Conservation (phyloP, 441 rosid species). For the Gossypium davidsonii region DNA sequence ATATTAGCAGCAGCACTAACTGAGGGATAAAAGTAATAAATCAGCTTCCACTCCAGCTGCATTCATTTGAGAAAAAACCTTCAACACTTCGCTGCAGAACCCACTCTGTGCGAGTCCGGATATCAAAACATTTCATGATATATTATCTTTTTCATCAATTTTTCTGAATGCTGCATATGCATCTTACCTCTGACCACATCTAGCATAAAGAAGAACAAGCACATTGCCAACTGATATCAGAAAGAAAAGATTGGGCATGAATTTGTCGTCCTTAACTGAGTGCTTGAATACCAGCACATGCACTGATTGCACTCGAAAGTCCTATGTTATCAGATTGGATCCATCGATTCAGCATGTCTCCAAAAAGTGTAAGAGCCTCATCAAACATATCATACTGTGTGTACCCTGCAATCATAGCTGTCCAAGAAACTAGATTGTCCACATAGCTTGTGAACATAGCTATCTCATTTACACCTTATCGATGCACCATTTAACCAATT, state of each 20-base stretch:
- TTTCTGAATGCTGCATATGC: slow-evolving; percentile 60
- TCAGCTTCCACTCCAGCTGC: slow-evolving; percentile 36
- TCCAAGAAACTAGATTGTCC: slow-evolving; percentile 83
- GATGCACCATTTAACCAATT: too few relatives aligned
- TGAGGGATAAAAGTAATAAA: slow-evolving; percentile 49
- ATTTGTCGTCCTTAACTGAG: slow-evolving; percentile 63
- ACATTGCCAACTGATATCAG: slow-evolving; percentile 75
- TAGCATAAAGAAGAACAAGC: slow-evolving; percentile 70
- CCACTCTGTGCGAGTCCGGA: slow-evolving; percentile 61
- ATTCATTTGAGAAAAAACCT: slow-evolving; percentile 44
- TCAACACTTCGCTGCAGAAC: slow-evolving; percentile 46
- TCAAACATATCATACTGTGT: slow-evolving; percentile 53
- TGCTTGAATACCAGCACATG: slow-evolving; percentile 82
- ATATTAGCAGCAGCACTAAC: slow-evolving; percentile 57
- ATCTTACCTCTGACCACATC: slow-evolving; percentile 64
- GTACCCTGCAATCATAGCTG: slow-evolving; percentile 84
- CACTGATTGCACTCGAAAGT: slow-evolving; percentile 74
- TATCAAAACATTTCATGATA: slow-evolving; percentile 66
- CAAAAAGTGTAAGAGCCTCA: slow-evolving; percentile 59
- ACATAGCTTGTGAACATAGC: slow-evolving; percentile 3
- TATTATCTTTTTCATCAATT: slow-evolving; percentile 56
- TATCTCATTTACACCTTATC: too few relatives aligned
- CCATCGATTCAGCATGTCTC: slow-evolving; percentile 59
- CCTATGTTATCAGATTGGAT: slow-evolving; percentile 69
- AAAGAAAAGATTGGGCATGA: slow-evolving; percentile 66